These are phyloP conservation scores for Shiraia sp. DNA, from an alignment of 2,329 filamentous ascomycete genomes.

Conservation along the genomic window DNA sequence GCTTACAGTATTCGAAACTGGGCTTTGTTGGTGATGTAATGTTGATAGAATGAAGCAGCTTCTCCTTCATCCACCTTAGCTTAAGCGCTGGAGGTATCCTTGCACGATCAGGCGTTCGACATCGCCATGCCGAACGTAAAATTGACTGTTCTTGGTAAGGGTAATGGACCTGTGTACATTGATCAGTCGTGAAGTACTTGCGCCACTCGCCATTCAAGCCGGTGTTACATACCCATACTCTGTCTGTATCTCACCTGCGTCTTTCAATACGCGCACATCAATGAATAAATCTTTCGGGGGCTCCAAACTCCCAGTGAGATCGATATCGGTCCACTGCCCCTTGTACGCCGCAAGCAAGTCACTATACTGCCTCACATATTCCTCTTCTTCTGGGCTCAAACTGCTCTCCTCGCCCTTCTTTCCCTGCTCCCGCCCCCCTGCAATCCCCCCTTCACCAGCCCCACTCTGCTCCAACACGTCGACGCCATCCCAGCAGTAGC, in stretches of 20 bases:
- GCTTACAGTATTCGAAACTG: too few relatives aligned
- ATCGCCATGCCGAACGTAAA: constrained; percentile 94
- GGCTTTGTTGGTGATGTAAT: too few relatives aligned
- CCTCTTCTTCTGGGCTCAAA: constrained; percentile 92
- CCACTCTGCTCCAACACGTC: constrained; percentile 72
- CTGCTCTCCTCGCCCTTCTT: constrained; percentile 66
- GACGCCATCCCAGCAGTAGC: constrained; percentile 87
- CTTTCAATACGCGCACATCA: constrained; percentile 92
- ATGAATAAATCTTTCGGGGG: constrained; percentile 96
- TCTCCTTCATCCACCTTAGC: constrained; percentile 66
- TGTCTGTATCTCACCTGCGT: constrained; percentile 97
- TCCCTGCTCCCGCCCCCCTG: constrained; percentile 49
- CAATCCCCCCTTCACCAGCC: constrained; percentile 46
- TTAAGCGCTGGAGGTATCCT: constrained; percentile 89
- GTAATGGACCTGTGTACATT: constrained; percentile 73
- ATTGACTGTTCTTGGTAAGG: constrained; percentile 96
- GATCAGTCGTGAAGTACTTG: background rate
- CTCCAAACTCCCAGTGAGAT: constrained; percentile 89
- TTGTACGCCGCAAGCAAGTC: constrained; percentile 96
- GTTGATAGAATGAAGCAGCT: too few relatives aligned
- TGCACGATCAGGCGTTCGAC: constrained; percentile 93
- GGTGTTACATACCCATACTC: constrained; percentile 81
- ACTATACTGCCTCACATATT: constrained; percentile 89
- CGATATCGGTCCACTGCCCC: constrained; percentile 97
- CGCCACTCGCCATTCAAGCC: background rate